phyloP scores from a whole-genome alignment of 2,329 filamentous ascomycete species.

The Hymenoscyphus fraxineus region DNA sequence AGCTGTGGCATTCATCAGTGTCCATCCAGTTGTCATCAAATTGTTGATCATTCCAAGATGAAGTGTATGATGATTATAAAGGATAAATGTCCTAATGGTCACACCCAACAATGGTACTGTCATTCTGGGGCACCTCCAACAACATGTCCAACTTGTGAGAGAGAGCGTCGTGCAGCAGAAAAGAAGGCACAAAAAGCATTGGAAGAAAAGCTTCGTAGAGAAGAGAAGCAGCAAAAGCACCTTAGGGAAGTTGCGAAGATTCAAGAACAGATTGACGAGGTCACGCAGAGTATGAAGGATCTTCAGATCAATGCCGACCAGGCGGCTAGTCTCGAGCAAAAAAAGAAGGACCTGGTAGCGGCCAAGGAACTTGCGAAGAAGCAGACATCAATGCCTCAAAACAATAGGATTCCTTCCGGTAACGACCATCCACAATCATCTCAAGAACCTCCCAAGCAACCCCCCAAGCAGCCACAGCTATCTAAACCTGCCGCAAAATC shows the following conservation, averaged over 20 bases:
- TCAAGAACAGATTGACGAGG: constrained; percentile 25
- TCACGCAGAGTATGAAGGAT: constrained; percentile 40
- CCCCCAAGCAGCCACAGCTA: background rate
- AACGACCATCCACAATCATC: constrained; percentile 3
- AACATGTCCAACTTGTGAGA: constrained; percentile 49
- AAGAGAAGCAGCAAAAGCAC: constrained; percentile 21
- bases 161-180: constrained; percentile 45
- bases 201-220: constrained; percentile 20
- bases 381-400: constrained; percentile 4
- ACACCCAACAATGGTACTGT: constrained; percentile 49
- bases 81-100: constrained; percentile 48
- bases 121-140: constrained; percentile 30
- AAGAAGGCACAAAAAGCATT: constrained; percentile 37
- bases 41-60: constrained; percentile 53
- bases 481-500: background rate
- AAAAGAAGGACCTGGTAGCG: constrained; percentile 43
- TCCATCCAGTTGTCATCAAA: constrained; percentile 56
- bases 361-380: constrained; percentile 36
- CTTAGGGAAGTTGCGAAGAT: constrained; percentile 22
- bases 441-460: background rate
- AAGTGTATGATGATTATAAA: constrained; percentile 42
- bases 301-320: constrained; percentile 44
- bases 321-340: constrained; percentile 43
- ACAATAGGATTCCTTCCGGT: constrained; percentile 9
- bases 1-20: constrained; percentile 59